phyloP scores from a whole-genome alignment of 768 basidiomycete genomes.

The Rhizopogon vulgaris region DNA sequence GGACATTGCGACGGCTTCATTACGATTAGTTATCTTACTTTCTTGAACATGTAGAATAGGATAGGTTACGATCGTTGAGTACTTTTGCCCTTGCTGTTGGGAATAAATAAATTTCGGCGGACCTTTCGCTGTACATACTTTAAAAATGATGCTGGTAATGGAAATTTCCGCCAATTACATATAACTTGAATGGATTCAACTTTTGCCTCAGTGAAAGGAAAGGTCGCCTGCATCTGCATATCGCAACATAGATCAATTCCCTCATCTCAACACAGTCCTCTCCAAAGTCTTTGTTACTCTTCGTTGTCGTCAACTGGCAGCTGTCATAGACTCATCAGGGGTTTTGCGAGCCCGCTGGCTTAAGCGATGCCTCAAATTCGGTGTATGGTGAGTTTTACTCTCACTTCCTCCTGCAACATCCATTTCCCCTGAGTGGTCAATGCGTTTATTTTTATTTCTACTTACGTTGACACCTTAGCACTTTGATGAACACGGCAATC shows the following conservation, averaged over 20 bases:
- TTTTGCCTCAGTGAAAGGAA: not conserved
- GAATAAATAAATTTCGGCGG: constrained; percentile 5
- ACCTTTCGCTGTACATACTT: constrained; percentile 5
- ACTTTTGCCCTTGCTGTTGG: constrained; percentile 1
- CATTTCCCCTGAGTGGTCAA: not conserved
- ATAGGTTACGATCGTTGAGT: constrained; percentile 3
- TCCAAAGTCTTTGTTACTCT: too few relatives aligned
- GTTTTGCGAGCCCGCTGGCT: not conserved
- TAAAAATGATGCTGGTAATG: not conserved
- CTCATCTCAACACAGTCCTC: not conserved
- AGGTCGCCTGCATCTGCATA: too few relatives aligned
- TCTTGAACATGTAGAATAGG: constrained; percentile 13
- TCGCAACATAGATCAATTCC: not conserved
- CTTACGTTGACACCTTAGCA: constrained; percentile 9
- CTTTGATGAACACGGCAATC: constrained; percentile 26
- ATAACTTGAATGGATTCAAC: not conserved
- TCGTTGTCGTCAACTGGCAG: not conserved
- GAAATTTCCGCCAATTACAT: not conserved
- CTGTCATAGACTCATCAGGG: not conserved
- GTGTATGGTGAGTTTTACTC: not conserved
- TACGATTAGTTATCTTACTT: constrained; percentile 6
- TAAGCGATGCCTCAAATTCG: not conserved
- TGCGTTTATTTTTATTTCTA: not conserved
- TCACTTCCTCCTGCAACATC: not conserved
- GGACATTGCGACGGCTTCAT: constrained; percentile 14